Base-by-base conservation (phyloP, 2,329 filamentous ascomycete genomes). In the Purpureocillium takamizusanense region DNA sequence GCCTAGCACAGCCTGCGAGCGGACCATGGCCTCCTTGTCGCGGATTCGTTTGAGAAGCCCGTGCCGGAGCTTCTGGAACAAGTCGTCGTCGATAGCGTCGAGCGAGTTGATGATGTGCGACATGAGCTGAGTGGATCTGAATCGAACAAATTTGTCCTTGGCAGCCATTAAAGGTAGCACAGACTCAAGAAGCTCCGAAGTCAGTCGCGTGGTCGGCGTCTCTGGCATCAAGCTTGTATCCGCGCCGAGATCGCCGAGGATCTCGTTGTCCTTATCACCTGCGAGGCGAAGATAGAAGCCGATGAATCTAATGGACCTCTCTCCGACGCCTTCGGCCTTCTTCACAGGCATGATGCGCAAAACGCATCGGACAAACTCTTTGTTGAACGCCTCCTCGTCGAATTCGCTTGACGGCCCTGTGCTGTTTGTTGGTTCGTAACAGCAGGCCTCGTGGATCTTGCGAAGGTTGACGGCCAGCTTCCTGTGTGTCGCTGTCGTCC, bases 71-170 rank as follows among this genome's bases (percentile, higher is more conserved):
- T 86, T 76, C 50, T 88, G 80, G 57, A 94, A 98, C 10, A 95
- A 65, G 35, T 92, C 86, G 56, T 95, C 88, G 52, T 97, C 92
- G 50, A 97, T 86, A 2, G 86, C 82, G 45, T 94, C 86, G 18
- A 98, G 72, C 11, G 84, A 92, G 63, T 95, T 95, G 63, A 98
- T 83, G 45, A 95, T 81, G 56, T 95, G 86, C 2, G 88, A 84
- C 38, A 94, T 79, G 37, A 95, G 76, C 57, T 98, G 92, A 0
- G 90, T 94, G 4, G 88, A 79, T 42, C 92, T 76, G 61, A 87
- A 98, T 42, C 92, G 78, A 34, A 97, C 83, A 42, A 83, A 83
- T 62, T 95, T 97, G 62, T 98, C 92, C 62, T 95, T 97, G 32
- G 85, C 78, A 9, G 74, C 74, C 43, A 95, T 69, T n/a, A 95